Evolutionary conservation across 2,329 filamentous ascomycete genomes (phyloP).

Genomic region (Colletotrichum sp.): DNA sequence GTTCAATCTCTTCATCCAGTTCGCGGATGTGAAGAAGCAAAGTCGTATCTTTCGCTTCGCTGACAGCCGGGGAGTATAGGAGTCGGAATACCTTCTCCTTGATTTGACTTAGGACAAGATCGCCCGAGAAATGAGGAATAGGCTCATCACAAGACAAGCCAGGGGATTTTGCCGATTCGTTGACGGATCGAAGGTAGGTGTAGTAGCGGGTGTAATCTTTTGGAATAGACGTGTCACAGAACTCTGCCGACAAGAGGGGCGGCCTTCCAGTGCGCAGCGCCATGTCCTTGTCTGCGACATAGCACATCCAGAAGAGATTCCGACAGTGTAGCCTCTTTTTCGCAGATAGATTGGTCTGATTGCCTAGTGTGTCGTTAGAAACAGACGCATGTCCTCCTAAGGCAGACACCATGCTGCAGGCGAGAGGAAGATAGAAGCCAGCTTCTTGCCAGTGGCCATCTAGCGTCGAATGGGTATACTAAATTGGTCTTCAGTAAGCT

Average conservation of each 20-base stretch:
- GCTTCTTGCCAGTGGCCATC: not conserved
- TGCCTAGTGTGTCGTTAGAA: not conserved
- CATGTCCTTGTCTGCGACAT: slow-evolving; percentile 30
- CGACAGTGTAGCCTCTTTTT: slow-evolving; percentile 1
- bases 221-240: not conserved
- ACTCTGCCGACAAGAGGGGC: slow-evolving; percentile 14
- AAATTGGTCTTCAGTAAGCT: not conserved
- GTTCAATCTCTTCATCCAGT: slow-evolving; percentile 34
- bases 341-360: not conserved
- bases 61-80: not conserved
- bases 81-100: not conserved
- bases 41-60: not conserved
- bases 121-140: not conserved
- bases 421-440: not conserved
- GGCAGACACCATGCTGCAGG: not conserved
- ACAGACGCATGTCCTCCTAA: not conserved
- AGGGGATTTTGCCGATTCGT: no score
- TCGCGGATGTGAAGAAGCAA: slow-evolving; percentile 28
- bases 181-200: not conserved
- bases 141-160: no score
- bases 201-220: not conserved
- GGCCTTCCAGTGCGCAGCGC: slow-evolving; percentile 25
- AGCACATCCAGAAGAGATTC: slow-evolving; percentile 30
- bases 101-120: not conserved
- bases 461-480: not conserved